These are phyloP conservation scores for Xylaria arbuscula DNA, from an alignment of 2,329 filamentous ascomycete species.

Conservation along the genomic window DNA sequence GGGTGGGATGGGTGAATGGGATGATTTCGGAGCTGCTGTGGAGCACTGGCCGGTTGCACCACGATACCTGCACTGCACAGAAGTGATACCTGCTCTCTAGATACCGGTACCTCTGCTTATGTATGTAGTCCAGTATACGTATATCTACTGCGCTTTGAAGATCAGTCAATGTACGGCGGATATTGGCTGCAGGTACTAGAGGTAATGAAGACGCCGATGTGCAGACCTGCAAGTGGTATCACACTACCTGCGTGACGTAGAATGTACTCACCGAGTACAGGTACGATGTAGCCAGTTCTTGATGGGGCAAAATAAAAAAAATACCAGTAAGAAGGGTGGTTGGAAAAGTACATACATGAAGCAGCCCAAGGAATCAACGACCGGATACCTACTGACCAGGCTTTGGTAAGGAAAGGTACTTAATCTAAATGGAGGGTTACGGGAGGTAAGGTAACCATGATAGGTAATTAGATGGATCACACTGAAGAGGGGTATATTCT, in stretches of 20 bases:
- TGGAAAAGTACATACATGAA: no score
- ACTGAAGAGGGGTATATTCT: no score
- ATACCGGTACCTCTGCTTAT: no score
- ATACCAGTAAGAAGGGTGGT: not conserved
- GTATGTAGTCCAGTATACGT: no score
- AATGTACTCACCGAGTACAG: not conserved
- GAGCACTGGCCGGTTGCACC: conserved; percentile 9
- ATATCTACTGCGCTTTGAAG: no score
- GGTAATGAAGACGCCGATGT: not conserved
- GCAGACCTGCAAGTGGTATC: conserved; percentile 17
- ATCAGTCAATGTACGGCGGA: no score
- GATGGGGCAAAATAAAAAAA: not conserved
- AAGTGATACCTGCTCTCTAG: not conserved
- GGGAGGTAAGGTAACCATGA: no score
- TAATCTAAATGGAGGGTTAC: no score
- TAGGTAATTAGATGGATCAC: no score
- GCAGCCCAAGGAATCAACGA: no score
- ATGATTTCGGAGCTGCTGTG: conserved; percentile 11
- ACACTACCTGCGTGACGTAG: not conserved
- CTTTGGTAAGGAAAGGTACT: no score
- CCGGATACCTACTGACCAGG: no score
- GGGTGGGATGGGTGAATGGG: conserved; percentile 21
- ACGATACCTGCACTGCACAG: not conserved
- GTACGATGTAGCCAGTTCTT: not conserved
- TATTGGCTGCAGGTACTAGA: conserved; percentile 15